These are phyloP conservation scores for Cryptosporidium tyzzeri DNA, from an alignment of 169 alveolate species.

Conservation along the genomic window DNA sequence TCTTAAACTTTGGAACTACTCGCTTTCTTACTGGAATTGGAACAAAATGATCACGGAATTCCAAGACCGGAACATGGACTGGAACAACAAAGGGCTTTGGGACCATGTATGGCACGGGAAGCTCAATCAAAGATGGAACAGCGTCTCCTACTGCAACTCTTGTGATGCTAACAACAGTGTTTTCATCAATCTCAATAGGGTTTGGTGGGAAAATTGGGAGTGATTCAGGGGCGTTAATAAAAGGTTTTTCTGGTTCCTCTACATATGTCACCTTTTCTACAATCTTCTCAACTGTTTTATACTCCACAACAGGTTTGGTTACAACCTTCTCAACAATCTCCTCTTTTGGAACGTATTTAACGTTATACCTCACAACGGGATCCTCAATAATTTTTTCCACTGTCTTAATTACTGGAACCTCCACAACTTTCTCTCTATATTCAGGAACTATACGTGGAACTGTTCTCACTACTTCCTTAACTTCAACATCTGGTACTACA, in stretches of 20 bases:
- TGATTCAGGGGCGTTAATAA: slow-evolving; percentile 71
- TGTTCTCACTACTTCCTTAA: slow-evolving; percentile 84
- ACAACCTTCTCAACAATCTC: slow-evolving; percentile 86
- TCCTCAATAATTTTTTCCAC: slow-evolving; percentile 87
- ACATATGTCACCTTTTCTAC: slow-evolving; percentile 81
- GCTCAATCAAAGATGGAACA: slow-evolving; percentile 87
- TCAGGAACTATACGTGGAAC: slow-evolving; percentile 86
- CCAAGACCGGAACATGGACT: slow-evolving; percentile 88
- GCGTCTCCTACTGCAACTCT: slow-evolving; percentile 76
- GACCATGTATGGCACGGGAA: slow-evolving; percentile 89
- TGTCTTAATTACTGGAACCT: slow-evolving; percentile 86
- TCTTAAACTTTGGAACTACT: slow-evolving; percentile 85
- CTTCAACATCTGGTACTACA: slow-evolving; percentile 85
- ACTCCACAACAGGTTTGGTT: slow-evolving; percentile 82
- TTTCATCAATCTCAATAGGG: slow-evolving; percentile 44
- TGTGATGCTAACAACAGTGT: slow-evolving; percentile 56
- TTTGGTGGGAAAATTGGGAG: slow-evolving; percentile 72
- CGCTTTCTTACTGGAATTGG: slow-evolving; percentile 88
- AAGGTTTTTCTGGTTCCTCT: slow-evolving; percentile 68
- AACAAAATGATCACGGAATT: slow-evolving; percentile 87
- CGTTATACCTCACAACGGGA: slow-evolving; percentile 83
- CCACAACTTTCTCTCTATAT: slow-evolving; percentile 86
- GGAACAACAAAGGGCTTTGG: slow-evolving; percentile 89
- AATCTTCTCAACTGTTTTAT: slow-evolving; percentile 85
- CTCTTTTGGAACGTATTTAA: slow-evolving; percentile 84